These are phyloP conservation scores for Fragilariopsis cylindrus DNA, from an alignment of 108 stramenopile species.

Conservation along the genomic window DNA sequence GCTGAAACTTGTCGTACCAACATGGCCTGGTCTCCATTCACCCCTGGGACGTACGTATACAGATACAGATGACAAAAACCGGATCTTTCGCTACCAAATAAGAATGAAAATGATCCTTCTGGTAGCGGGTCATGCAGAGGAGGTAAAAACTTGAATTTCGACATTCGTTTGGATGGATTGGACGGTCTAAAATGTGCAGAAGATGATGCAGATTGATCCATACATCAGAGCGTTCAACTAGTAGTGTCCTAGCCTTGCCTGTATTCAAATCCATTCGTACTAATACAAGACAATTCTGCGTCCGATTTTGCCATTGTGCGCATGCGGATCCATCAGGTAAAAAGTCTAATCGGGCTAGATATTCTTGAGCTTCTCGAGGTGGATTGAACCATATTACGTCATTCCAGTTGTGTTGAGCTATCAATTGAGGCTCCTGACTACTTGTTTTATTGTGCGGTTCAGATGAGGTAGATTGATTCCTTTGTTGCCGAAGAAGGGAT, in stretches of 20 bases:
- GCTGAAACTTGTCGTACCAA: slow-evolving; percentile 55
- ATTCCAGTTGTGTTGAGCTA: slow-evolving; percentile 43
- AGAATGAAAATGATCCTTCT: slow-evolving; percentile 69
- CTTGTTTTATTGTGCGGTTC: background rate
- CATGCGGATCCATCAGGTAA: slow-evolving; percentile 80
- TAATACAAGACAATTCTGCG: slow-evolving; percentile 70
- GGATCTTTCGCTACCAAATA: slow-evolving; percentile 83
- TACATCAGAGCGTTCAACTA: slow-evolving; percentile 69
- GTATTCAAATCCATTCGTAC: slow-evolving; percentile 51
- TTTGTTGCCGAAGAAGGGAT: slow-evolving; percentile 21
- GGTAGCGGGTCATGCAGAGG: slow-evolving; percentile 54
- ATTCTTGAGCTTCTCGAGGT: slow-evolving; percentile 64
- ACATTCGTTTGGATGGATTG: slow-evolving; percentile 62
- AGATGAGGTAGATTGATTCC: background rate
- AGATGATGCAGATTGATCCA: slow-evolving; percentile 95
- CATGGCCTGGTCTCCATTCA: slow-evolving; percentile 52
- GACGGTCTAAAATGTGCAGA: slow-evolving; percentile 50
- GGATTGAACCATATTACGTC: slow-evolving; percentile 50
- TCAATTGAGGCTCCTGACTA: slow-evolving; percentile 23
- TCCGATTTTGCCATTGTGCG: slow-evolving; percentile 88
- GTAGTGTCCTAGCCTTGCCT: slow-evolving; percentile 46
- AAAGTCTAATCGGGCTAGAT: slow-evolving; percentile 85
- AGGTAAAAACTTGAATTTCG: slow-evolving; percentile 15
- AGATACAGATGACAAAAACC: slow-evolving; percentile 88
- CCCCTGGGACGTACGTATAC: slow-evolving; percentile 72